Percentiles rank a stretch among this genome's conserved stretches.
These are phyloP conservation scores for Simplicillium aogashimaense DNA, from an alignment of 2,329 filamentous ascomycete species.

Conservation along the genomic window DNA sequence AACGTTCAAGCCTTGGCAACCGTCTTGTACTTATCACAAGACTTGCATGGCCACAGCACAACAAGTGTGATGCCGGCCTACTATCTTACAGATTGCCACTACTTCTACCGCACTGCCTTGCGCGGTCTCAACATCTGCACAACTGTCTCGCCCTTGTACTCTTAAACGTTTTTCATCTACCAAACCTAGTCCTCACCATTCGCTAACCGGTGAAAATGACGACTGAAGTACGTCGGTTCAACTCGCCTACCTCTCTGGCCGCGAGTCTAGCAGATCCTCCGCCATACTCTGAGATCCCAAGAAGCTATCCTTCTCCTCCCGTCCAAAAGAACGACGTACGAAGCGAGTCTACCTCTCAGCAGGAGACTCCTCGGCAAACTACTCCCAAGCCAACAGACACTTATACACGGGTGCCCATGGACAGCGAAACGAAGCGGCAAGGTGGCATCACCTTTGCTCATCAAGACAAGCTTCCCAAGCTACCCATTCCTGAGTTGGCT, in stretches of 20 bases:
- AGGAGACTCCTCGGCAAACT: conserved; percentile 5
- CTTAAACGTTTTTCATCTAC: conserved; percentile 29
- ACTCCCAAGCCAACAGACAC: conserved; percentile 6
- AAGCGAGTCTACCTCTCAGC: background rate
- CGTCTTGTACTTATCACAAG: background rate
- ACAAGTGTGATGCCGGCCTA: conserved; percentile 65
- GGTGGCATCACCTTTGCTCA: conserved; percentile 79
- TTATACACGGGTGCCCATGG: conserved; percentile 39
- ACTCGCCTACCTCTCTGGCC: conserved; percentile 61
- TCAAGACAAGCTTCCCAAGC: conserved; percentile 80
- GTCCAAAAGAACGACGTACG: conserved; percentile 8
- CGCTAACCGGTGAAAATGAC: conserved; percentile 19
- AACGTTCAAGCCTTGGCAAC: too few relatives aligned
- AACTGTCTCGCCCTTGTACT: conserved; percentile 65
- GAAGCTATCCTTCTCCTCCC: conserved; percentile 28
- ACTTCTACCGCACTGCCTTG: conserved; percentile 85
- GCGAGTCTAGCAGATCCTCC: conserved; percentile 48
- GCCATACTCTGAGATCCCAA: conserved; percentile 23
- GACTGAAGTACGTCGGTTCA: conserved; percentile 29
- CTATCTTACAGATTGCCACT: conserved; percentile 80
- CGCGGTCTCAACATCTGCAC: conserved; percentile 78
- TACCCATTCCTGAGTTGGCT: conserved; percentile 86
- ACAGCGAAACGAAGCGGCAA: conserved; percentile 42
- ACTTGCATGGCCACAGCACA: conserved; percentile 1
- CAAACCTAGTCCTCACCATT: conserved; percentile 12